Evolutionary conservation across 768 basidiomycete genomes (phyloP).

Genomic region (Roridomyces roridus): DNA sequence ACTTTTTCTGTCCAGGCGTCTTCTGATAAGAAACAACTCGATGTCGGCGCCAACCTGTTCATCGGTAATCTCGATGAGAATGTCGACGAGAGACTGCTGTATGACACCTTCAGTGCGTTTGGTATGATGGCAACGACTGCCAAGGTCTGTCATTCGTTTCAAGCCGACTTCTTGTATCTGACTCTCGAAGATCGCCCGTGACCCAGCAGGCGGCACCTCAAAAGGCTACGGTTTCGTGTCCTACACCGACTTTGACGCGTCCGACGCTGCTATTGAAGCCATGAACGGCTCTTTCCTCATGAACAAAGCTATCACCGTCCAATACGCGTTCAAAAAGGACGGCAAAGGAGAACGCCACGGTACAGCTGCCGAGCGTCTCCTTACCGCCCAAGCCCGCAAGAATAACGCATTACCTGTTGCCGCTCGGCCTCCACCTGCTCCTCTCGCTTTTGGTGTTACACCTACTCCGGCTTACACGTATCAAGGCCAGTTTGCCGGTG

Average conservation of each 20-base stretch:
- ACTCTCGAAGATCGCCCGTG: constrained; percentile 80
- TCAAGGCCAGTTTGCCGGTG: constrained; percentile 94
- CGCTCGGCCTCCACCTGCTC: constrained; percentile 76
- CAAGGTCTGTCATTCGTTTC: constrained; percentile 57
- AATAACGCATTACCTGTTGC: constrained; percentile 88
- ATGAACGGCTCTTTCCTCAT: constrained; percentile 98
- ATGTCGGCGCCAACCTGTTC: constrained; percentile 97
- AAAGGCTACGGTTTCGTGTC: constrained; percentile 99
- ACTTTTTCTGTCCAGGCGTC: constrained; percentile 68
- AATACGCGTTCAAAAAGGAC: constrained; percentile 99
- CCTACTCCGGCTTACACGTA: constrained; percentile 77
- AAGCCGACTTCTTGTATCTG: constrained; percentile 6
- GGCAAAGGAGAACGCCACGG: constrained; percentile 98
- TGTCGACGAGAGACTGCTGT: constrained; percentile 91
- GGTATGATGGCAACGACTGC: constrained; percentile 92
- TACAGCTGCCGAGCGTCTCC: constrained; percentile 93
- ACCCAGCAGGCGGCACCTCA: constrained; percentile 81
- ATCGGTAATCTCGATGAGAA: constrained; percentile 95
- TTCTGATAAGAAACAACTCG: constrained; percentile 97
- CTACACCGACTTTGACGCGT: constrained; percentile 96
- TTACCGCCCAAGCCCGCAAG: constrained; percentile 95
- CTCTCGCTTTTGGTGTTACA: constrained; percentile 73
- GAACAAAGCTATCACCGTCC: constrained; percentile 97
- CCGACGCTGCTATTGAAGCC: constrained; percentile 93
- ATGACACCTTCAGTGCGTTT: constrained; percentile 96